These are phyloP conservation scores for Boletus barrowsii DNA, from an alignment of 768 basidiomycete genomes.

Conservation along the genomic window DNA sequence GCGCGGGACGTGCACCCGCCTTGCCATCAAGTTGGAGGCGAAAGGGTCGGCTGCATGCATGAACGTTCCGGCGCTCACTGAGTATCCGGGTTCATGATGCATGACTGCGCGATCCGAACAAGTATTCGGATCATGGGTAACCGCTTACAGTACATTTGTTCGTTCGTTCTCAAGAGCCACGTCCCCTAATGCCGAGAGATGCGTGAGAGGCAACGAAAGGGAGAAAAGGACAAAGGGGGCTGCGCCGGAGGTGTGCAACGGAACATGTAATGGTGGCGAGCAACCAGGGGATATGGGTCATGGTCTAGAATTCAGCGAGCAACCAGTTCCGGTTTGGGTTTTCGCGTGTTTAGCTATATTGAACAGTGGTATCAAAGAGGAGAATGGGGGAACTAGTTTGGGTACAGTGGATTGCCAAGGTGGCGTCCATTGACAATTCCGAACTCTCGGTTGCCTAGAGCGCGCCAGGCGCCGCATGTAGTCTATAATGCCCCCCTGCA, in stretches of 20 bases:
- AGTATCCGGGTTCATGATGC: no score
- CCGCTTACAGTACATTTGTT: no score
- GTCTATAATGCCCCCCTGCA: slow-evolving; percentile 44
- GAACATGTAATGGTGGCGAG: no score
- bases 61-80: no score
- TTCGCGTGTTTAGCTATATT: slow-evolving; percentile 15
- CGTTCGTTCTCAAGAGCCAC: no score
- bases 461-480: background rate
- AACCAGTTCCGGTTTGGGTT: background rate
- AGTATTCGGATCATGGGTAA: no score
- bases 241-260: background rate
- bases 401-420: slow-evolving; percentile 2
- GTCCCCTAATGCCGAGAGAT: background rate
- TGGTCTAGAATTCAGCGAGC: background rate
- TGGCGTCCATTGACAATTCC: slow-evolving; percentile 8
- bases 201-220: background rate
- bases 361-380: background rate
- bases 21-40: no score
- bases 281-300: background rate
- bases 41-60: no score
- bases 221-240: background rate
- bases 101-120: no score
- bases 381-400: background rate
- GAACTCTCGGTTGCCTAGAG: background rate
- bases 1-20: no score